Percentiles rank a stretch among this genome's conserved stretches.
Evolutionary conservation across 176 grass and related monocot genomes (phyloP).

Genomic region (Aegilops bicornis): DNA sequence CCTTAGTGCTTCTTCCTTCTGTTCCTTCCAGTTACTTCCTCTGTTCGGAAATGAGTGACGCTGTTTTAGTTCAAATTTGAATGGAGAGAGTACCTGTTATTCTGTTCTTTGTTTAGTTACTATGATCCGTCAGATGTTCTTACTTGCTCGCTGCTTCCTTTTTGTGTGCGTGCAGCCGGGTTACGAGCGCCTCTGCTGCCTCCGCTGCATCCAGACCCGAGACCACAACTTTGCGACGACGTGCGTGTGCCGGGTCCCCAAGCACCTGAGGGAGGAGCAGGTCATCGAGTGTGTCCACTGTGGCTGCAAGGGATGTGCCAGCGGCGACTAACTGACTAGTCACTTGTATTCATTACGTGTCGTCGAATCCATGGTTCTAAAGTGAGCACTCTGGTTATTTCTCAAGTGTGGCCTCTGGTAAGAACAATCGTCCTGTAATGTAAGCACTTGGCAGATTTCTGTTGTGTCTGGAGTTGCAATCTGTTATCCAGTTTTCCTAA

Average conservation of each 20-base stretch:
- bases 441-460: neutral
- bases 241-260: constrained; percentile 74
- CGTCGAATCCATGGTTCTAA: neutral
- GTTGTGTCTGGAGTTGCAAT: neutral
- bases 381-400: neutral
- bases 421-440: neutral
- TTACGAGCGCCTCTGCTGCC: constrained; percentile 73
- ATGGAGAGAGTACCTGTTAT: too few relatives aligned
- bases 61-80: too few relatives aligned
- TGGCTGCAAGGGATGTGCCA: constrained; percentile 74
- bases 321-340: constrained; percentile 47
- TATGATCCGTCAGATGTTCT: neutral
- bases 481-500: neutral
- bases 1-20: neutral
- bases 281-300: constrained; percentile 89
- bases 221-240: constrained; percentile 83
- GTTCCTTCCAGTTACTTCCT: too few relatives aligned
- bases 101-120: too few relatives aligned
- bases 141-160: neutral
- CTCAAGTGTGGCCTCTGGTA: neutral
- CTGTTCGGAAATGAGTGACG: too few relatives aligned
- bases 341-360: neutral
- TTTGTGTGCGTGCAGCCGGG: constrained; percentile 41
- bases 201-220: constrained; percentile 74
- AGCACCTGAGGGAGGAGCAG: constrained; percentile 76